Evolutionary conservation across 129 eudicot genomes (phyloP).

Genomic region (Helianthus annuus): DNA sequence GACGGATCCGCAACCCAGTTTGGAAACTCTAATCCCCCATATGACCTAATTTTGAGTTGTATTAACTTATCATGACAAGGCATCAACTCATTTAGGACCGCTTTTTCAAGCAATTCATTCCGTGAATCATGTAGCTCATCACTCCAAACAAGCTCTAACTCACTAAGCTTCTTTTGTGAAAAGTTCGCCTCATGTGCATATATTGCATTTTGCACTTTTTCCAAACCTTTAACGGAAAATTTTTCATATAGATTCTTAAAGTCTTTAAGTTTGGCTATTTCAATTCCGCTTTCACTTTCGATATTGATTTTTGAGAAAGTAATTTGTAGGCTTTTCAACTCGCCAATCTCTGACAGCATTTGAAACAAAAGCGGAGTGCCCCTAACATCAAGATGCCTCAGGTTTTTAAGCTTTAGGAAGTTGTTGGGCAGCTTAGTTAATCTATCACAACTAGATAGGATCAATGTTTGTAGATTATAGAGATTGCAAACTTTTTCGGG

Average conservation of each 20-base stretch:
- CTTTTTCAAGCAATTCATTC: background rate
- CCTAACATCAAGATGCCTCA: background rate
- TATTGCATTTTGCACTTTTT: background rate
- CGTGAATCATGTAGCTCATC: background rate
- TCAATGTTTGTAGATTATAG: background rate
- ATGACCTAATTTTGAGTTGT: background rate
- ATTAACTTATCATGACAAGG: background rate
- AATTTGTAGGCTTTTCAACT: background rate
- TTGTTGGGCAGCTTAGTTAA: background rate
- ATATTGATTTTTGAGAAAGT: background rate
- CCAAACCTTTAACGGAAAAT: background rate
- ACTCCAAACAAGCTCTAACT: background rate
- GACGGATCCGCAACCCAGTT: background rate
- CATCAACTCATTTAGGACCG: background rate
- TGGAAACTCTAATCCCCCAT: background rate
- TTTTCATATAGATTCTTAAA: background rate
- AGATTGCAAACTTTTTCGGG: background rate
- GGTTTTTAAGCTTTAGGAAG: conserved; percentile 1
- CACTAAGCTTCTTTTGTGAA: conserved; percentile 7
- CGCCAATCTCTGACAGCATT: background rate
- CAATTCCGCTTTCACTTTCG: background rate
- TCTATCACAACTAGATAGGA: background rate
- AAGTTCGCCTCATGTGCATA: background rate
- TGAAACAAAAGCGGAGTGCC: background rate
- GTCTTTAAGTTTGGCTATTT: background rate